Evolutionary conservation across 495 filamentous ascomycete genomes (phyloP).

Genomic region (Elaphomyces granulatus): DNA sequence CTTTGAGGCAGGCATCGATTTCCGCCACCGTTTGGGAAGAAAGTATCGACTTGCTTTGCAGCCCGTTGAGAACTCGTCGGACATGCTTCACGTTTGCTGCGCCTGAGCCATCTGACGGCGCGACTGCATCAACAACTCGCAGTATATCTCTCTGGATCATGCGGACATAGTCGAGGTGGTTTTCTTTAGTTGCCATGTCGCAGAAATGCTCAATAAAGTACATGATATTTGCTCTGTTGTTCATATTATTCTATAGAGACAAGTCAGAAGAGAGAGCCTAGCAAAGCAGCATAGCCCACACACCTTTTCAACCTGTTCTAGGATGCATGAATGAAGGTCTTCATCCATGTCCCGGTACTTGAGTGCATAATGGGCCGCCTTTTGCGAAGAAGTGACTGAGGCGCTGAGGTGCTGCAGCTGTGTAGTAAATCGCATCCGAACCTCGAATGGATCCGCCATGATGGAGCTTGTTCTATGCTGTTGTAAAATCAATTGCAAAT

Average conservation of each 20-base stretch:
- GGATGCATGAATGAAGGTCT: constrained; percentile 89
- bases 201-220: constrained; percentile 95
- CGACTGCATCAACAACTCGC: constrained; percentile 67
- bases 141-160: constrained; percentile 94
- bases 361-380: constrained; percentile 88
- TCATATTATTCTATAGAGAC: constrained; percentile 66
- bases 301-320: constrained; percentile 86
- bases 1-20: constrained; percentile 65
- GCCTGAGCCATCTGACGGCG: constrained; percentile 74
- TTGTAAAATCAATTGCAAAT: no score
- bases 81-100: constrained; percentile 92
- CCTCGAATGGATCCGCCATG: constrained; percentile 95
- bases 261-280: not conserved
- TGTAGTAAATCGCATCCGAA: constrained; percentile 88
- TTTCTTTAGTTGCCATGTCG: constrained; percentile 65
- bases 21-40: constrained; percentile 52
- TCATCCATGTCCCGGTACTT: constrained; percentile 88
- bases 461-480: no score
- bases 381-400: constrained; percentile 72
- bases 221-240: constrained; percentile 96
- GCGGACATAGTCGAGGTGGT: constrained; percentile 60
- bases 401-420: constrained; percentile 83
- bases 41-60: constrained; percentile 54
- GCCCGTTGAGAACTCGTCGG: constrained; percentile 55
- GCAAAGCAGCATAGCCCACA: constrained; percentile 7